Base-by-base conservation (phyloP, 768 basidiomycete genomes). In the Hirschioporus abietinus region DNA sequence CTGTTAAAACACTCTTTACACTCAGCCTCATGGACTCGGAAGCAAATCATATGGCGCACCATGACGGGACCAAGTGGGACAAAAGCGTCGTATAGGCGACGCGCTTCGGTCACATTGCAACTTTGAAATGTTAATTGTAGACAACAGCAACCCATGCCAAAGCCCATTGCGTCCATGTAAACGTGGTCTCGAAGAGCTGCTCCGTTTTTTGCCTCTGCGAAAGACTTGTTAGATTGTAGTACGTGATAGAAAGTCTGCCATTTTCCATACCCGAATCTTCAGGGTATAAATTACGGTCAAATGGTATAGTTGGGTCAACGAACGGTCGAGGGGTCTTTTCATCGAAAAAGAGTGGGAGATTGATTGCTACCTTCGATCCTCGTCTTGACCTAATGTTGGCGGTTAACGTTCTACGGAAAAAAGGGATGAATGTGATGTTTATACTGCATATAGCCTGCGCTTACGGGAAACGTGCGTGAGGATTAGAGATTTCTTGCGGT, bases 71-170 rank as follows among this genome's bases (percentile, higher is more conserved):
- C 94, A 27, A 99, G 81, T 12, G 97, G 97, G 24, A 97, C 89
- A 63, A 99, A 82, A n/a, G 92, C 93, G 75, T 99, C 97, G 75
- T 99, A 99, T 78, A 98, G 87, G 65, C 92, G 83, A 73, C 94
- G 84, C 12, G 97, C 95, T 75, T 99, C 95, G 35, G 86, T 83
- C 27, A 99, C 88, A 78, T 94, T 95, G 77, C 94, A 97, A 1
- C 95, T 91, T 77, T 99, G 97, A 80, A 99, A 98, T 17, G 97
- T 99, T 68, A 99, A 83, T 73, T 99, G 97, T 64, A 99, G 82
- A 77, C 97, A 99, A 73, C 94, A 96, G 71, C 96, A 99, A 7
- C 97, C 97, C 97, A 99, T 99, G 61, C 97, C 97, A 76, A 99
- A 99, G 30, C 96, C 96, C 97, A 99, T 99, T 9, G 97, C 96